Base-by-base conservation (phyloP, 106 monocot genomes). In the Dendrobium huoshanense region DNA sequence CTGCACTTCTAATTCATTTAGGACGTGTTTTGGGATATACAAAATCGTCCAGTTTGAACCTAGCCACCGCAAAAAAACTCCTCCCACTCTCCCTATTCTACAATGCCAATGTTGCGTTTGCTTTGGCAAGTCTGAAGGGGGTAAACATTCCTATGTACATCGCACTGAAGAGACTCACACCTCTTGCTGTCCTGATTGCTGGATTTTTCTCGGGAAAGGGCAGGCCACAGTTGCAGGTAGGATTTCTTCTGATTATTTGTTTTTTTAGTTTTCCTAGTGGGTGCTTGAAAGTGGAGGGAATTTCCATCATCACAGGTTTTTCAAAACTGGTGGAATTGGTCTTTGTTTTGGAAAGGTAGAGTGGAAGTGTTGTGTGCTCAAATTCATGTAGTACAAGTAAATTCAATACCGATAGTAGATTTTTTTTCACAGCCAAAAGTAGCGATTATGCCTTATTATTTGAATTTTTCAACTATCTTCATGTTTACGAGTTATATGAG, bases 111-210 rank as follows among this genome's bases (percentile, higher is more conserved):
- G 98, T 95, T 25, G 92, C 90, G 70, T 99, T 99, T 91, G 98
- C 92, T 33, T 79, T 98, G 79, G 94, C 97, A 75, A 98, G 94
- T 83, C 74, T 98, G 45, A 98, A 92, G 67, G 97, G 97, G 55
- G 92, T 98, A 24, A 98, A 98, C 78, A 98, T 98, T 73, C 97
- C 97, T 27, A 98, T 98, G 97, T 98, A 98, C 79, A 98, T 98
- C 80, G 97, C 97, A 43, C 58, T 97, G 44, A 97, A 97, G 85
- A 89, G 97, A 81, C 94, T 97, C 40, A 97, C 97, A 59, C 97
- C 97, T 58, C 94, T 98, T 81, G 92, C 97, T 65, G 97, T 98
- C 20, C 77, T 98, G 42, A 86, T 94, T 73, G 88, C 87, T 67
- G 94, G 97, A 55, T 83, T 83, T 61, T 87, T 94, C 48, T 83